Evolutionary conservation across 805 yeast species (phyloP).

Genomic region (Yarrowia porcina): DNA sequence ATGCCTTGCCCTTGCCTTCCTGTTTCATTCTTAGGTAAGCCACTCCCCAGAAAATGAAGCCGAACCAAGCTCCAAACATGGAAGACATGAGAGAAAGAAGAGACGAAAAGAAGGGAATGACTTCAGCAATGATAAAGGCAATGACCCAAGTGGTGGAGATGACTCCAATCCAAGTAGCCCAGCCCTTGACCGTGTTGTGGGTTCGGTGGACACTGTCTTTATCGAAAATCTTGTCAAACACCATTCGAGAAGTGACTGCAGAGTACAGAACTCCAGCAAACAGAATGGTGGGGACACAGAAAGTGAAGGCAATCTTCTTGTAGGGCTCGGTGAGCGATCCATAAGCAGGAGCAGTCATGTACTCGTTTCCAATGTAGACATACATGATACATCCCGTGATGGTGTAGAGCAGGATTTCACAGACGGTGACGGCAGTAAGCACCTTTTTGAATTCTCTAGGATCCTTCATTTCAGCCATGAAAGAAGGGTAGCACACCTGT

Average conservation of each 20-base stretch:
- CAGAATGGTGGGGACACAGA: slow-evolving; percentile 57
- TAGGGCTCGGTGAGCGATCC: slow-evolving; percentile 49
- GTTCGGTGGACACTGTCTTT: slow-evolving; percentile 45
- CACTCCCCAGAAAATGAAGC: slow-evolving; percentile 59
- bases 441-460: slow-evolving; percentile 60
- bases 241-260: slow-evolving; percentile 52
- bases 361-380: slow-evolving; percentile 53
- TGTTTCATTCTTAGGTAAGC: slow-evolving; percentile 50
- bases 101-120: slow-evolving; percentile 61
- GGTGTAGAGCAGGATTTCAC: slow-evolving; percentile 50
- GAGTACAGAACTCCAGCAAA: slow-evolving; percentile 56
- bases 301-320: slow-evolving; percentile 56
- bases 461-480: slow-evolving; percentile 56
- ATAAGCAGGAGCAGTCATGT: slow-evolving; percentile 58
- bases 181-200: slow-evolving; percentile 50
- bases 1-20: slow-evolving; percentile 35
- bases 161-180: slow-evolving; percentile 51
- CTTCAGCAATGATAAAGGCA: slow-evolving; percentile 60
- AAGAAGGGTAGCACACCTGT: slow-evolving; percentile 60
- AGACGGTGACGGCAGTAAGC: slow-evolving; percentile 48
- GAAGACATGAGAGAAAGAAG: slow-evolving; percentile 57
- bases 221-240: slow-evolving; percentile 48
- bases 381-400: slow-evolving; percentile 58
- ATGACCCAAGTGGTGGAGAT: slow-evolving; percentile 48
- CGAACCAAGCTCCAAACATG: slow-evolving; percentile 63